phyloP scores from a whole-genome alignment of 129 eudicot species.

The Centrapalus pauciflorus region DNA sequence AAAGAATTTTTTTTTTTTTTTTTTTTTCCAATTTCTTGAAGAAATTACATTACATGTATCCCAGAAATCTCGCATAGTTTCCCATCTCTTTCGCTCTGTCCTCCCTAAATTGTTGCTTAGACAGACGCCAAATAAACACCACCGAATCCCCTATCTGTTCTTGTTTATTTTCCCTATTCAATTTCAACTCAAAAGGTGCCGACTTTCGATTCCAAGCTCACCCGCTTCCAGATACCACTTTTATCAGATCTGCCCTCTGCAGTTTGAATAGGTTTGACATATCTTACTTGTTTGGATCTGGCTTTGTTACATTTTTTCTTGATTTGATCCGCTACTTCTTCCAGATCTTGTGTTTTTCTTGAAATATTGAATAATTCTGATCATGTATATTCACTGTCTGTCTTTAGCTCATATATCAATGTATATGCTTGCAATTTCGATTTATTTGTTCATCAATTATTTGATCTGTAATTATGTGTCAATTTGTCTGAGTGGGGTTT shows the following conservation, averaged over 20 bases:
- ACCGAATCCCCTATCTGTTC: not conserved
- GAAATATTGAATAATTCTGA: constrained; percentile 7
- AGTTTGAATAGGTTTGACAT: constrained; percentile 20
- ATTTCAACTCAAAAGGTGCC: not conserved
- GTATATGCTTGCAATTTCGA: constrained; percentile 3
- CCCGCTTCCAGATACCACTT: not conserved
- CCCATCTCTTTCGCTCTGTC: constrained; percentile 4
- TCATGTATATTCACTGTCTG: not conserved
- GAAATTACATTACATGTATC: not conserved
- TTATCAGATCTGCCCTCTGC: constrained; percentile 23
- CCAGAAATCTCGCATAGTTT: constrained; percentile 20
- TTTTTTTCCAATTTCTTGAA: not conserved
- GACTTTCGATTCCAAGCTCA: constrained; percentile 3
- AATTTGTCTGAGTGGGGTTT: not conserved
- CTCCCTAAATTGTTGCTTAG: constrained; percentile 12
- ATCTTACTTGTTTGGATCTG: constrained; percentile 18
- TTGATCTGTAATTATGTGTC: constrained; percentile 1
- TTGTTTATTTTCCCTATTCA: not conserved
- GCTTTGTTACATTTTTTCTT: not conserved
- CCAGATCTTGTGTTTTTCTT: constrained; percentile 12
- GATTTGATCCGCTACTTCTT: not conserved
- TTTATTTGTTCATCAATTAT: not conserved
- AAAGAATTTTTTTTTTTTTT: no score
- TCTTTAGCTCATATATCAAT: constrained; percentile 6
- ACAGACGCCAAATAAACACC: constrained; percentile 18